Evolutionary conservation across 306 rosid species (phyloP).

Genomic region (Malus sylvestris): DNA sequence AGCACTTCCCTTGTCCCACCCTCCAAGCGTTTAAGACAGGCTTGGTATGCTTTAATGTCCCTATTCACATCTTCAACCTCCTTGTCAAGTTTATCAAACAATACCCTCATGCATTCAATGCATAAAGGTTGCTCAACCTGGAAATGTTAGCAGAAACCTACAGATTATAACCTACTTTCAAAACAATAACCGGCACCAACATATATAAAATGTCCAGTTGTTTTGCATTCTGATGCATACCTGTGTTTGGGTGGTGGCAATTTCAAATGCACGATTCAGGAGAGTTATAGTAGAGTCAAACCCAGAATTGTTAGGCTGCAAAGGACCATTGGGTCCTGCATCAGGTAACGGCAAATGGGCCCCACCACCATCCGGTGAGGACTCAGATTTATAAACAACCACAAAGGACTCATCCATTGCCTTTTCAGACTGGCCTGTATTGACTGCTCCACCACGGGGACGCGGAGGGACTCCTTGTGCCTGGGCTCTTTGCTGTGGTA

Average conservation of each 20-base stretch:
- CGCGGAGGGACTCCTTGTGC: slow-evolving; percentile 63
- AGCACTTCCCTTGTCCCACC: slow-evolving; percentile 76
- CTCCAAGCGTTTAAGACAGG: slow-evolving; percentile 81
- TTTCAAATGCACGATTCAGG: slow-evolving; percentile 85
- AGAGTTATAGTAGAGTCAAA: slow-evolving; percentile 68
- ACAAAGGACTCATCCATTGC: slow-evolving; percentile 92
- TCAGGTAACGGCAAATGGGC: slow-evolving; percentile 37
- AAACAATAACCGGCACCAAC: not conserved
- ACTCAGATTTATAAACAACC: slow-evolving; percentile 81
- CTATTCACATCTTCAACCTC: slow-evolving; percentile 88
- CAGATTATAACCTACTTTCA: not conserved
- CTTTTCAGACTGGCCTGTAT: slow-evolving; percentile 58
- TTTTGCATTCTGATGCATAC: slow-evolving; percentile 24
- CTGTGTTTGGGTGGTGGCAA: slow-evolving; percentile 87
- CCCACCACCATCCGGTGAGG: slow-evolving; percentile 73
- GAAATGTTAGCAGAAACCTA: slow-evolving; percentile 14
- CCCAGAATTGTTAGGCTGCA: slow-evolving; percentile 72
- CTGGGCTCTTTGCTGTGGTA: slow-evolving; percentile 64
- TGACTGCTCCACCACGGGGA: slow-evolving; percentile 40
- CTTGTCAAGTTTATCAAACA: slow-evolving; percentile 90
- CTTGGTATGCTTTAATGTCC: slow-evolving; percentile 85
- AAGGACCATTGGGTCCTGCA: slow-evolving; percentile 45
- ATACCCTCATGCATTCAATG: slow-evolving; percentile 91
- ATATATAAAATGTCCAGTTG: not conserved
- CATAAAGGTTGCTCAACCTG: slow-evolving; percentile 98